Evolutionary conservation across 441 rosid species (phyloP), one percentile per base, ranked within the genome.

Genomic region (Viola pubescens): DNA sequence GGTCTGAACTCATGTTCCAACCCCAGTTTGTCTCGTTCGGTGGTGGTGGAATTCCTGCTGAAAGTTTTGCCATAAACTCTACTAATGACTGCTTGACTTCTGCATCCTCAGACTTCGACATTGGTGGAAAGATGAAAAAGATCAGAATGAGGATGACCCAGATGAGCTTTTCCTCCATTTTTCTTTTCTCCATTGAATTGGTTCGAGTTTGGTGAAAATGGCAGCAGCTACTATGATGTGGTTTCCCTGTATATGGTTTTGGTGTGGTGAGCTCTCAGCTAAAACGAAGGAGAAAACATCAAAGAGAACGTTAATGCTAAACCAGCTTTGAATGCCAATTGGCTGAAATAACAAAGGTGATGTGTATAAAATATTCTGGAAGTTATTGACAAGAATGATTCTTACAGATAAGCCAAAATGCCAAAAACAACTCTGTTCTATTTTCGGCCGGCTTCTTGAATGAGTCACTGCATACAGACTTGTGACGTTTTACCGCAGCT

Each of bases 1-100:
- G 92, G 67, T 79, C 84, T 11, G 84, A 78, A 60, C 56, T 66
- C 26, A 26, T 39, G 71, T 70, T 73, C 87, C 88, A 85, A 10
- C 87, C 91, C 80, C 78, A 80, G 6, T 37, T 70, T 2, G 3
- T 45, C 40, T 59, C 63, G 8, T 55, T 64, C 14, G 34, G 61
- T n/a, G 41, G 63, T 12, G 37, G 61, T 10, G 41, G 63, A 59
- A 56, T 74, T 9, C 65, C 78, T 7, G 57, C 66, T 2, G 85
- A 71, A 53, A 86, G 79, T 34, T 75, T 69, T 41, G 52, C 70
- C 79, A 81, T 73, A 79, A 86, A 83, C 52, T 45, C 62, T 37
- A 83, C 69, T 41, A 83, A 58, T 4, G 80, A 71, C 12, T 46
- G 43, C 69, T 55, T 79, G 65, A 75, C 80, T 44, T 58, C 64